A percentile compares a stretch with the other conserved stretches of the same genome.
These are phyloP conservation scores for Terana coerulea DNA, from an alignment of 768 basidiomycete genomes.

Conservation along the genomic window DNA sequence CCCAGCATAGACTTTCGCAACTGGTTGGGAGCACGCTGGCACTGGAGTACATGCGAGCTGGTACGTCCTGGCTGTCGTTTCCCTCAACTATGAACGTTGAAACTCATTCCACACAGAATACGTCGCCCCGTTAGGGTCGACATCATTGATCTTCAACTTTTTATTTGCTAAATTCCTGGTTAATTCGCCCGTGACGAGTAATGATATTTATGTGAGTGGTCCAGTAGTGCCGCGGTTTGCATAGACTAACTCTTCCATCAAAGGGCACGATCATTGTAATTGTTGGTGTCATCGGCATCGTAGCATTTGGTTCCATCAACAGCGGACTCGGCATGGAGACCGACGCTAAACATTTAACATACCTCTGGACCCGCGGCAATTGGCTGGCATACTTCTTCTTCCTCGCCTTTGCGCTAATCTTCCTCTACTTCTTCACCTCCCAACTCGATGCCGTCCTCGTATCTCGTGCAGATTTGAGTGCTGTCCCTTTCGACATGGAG, in stretches of 20 bases:
- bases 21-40: constrained; percentile 85
- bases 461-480: constrained; percentile 65
- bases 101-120: constrained; percentile 59
- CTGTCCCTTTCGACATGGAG: constrained; percentile 42
- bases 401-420: constrained; percentile 65
- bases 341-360: constrained; percentile 69
- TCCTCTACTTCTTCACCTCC: constrained; percentile 63
- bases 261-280: constrained; percentile 84
- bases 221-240: constrained; percentile 1
- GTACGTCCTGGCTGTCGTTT: constrained; percentile 31
- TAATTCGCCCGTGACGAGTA: constrained; percentile 78
- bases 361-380: constrained; percentile 79
- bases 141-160: constrained; percentile 94
- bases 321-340: constrained; percentile 74
- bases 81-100: constrained; percentile 11
- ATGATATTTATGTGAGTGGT: constrained; percentile 71
- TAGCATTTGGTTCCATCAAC: constrained; percentile 82
- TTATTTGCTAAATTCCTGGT: constrained; percentile 88
- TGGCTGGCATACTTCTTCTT: constrained; percentile 92
- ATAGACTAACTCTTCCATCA: background rate
- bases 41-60: constrained; percentile 84
- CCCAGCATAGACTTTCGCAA: constrained; percentile 60
- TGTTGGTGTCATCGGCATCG: constrained; percentile 82
- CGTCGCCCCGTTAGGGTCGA: constrained; percentile 92
- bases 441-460: constrained; percentile 72